phyloP scores from a whole-genome alignment of 2,329 filamentous ascomycete species.

The Diaporthe citri region DNA sequence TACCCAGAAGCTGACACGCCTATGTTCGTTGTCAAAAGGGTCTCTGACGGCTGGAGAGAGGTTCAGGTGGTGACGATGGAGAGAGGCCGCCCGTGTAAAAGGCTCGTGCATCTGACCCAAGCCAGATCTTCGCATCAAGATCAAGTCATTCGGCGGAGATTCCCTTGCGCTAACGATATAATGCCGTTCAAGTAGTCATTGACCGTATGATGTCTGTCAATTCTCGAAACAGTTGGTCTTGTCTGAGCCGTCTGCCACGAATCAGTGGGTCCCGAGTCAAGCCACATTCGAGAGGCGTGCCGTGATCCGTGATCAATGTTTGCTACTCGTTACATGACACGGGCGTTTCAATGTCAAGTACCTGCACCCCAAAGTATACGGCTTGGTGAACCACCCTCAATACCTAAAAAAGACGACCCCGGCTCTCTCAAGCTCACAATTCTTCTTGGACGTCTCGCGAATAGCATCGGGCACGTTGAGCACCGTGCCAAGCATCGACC shows the following conservation, averaged over 20 bases:
- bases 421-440: constrained; percentile 40
- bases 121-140: constrained; percentile 4
- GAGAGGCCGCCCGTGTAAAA: constrained; percentile 4
- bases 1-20: neutral
- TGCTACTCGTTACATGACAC: constrained; percentile 25
- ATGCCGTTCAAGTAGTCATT: neutral
- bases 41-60: neutral
- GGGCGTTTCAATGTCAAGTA: neutral
- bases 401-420: constrained; percentile 42
- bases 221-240: constrained; percentile 6
- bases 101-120: neutral
- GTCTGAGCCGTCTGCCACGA: neutral
- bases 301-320: constrained; percentile 19
- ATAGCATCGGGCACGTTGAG: constrained; percentile 40
- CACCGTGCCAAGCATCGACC: constrained; percentile 37
- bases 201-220: neutral
- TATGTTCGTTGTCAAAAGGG: neutral
- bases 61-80: neutral
- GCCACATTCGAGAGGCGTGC: constrained; percentile 13
- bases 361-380: neutral
- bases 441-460: constrained; percentile 38
- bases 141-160: constrained; percentile 4
- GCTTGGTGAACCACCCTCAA: neutral
- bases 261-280: constrained; percentile 22
- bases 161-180: neutral